Evolutionary conservation across 2,329 filamentous ascomycete genomes (phyloP), one percentile per base, ranked within the genome.

Genomic region (Thermothelomyces thermophilus): DNA sequence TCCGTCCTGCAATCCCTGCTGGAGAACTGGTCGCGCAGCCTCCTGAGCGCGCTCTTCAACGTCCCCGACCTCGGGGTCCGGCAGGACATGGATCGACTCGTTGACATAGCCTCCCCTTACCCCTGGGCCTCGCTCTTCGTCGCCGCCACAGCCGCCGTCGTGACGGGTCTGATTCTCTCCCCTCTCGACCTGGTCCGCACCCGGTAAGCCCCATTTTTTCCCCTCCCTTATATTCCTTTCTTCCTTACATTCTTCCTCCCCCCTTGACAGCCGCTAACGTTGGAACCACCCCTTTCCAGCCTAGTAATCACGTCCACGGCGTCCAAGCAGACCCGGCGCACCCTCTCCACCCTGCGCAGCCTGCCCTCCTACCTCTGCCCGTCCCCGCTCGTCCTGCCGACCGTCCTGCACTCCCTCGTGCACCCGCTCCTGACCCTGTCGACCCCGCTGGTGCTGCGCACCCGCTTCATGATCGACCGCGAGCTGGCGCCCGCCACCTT

Each of bases 141-240:
- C 22, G 79, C 81, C 7, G 78, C 79, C 3, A 68, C 76, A 0
- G 80, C 81, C 1, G 79, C 82, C 6, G 79, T 82, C 8, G 80
- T 84, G 5, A 89, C 91, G 0, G 88, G 89, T 4, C 72, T 96
- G 9, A 73, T 90, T 20, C 80, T 98, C 13, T 82, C 90, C 1
- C 93, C 93, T 0, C 75, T 98, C 40, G 93, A 98, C 65, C 81
- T 95, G 28, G 83, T 96, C 39, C 84, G 93, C 58, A 97, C 91
- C 44, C 70, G 73, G 74, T 76, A 67, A 43, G 79, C 79, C 31
- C 63, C 70, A 61, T n/a, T n/a, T n/a, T n/a, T n/a, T n/a, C n/a
- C n/a, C n/a, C n/a, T n/a, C n/a, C n/a, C n/a, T n/a, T n/a, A n/a
- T n/a, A n/a, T n/a, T n/a, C n/a, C n/a, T n/a, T n/a, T n/a, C 44